Evolutionary conservation across 75 land plant species (phyloP).

Genomic region (Pinus tabuliformis): DNA sequence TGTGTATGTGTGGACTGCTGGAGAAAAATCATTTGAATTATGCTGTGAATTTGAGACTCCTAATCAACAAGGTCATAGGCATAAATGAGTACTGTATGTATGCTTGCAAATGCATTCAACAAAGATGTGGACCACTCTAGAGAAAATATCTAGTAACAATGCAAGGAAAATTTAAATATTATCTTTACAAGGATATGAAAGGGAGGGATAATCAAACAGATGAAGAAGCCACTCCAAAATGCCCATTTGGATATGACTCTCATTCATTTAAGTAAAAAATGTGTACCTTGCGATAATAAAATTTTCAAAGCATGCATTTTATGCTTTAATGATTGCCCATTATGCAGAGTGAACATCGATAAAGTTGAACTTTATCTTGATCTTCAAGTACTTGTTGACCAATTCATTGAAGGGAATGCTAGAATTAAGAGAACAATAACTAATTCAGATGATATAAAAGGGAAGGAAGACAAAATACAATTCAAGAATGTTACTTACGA

Average conservation of each 20-base stretch:
- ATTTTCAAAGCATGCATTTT: slow-evolving; percentile 79
- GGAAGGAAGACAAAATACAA: slow-evolving; percentile 17
- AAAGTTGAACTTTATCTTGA: slow-evolving; percentile 64
- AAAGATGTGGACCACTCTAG: slow-evolving; percentile 12
- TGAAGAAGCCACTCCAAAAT: slow-evolving; percentile 41
- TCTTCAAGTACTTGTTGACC: slow-evolving; percentile 75
- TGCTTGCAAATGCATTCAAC: slow-evolving; percentile 36
- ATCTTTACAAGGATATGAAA: slow-evolving; percentile 11
- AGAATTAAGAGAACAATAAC: slow-evolving; percentile 68
- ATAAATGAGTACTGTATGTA: slow-evolving; percentile 41
- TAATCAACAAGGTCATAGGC: not conserved
- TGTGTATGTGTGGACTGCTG: too few relatives aligned
- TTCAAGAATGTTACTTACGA: slow-evolving; percentile 62
- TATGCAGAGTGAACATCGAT: slow-evolving; percentile 89
- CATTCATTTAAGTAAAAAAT: slow-evolving; percentile 77
- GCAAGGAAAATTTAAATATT: not conserved
- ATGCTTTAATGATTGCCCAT: slow-evolving; percentile 81
- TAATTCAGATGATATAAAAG: slow-evolving; percentile 14
- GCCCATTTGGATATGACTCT: slow-evolving; percentile 93
- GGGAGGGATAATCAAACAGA: slow-evolving; percentile 8
- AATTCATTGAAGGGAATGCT: slow-evolving; percentile 92
- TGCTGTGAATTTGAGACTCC: too few relatives aligned
- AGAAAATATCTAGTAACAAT: slow-evolving; percentile 7
- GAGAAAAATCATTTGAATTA: too few relatives aligned
- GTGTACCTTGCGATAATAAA: slow-evolving; percentile 81